phyloP scores from a whole-genome alignment of 768 basidiomycete genomes.

The Lentinula boryana region DNA sequence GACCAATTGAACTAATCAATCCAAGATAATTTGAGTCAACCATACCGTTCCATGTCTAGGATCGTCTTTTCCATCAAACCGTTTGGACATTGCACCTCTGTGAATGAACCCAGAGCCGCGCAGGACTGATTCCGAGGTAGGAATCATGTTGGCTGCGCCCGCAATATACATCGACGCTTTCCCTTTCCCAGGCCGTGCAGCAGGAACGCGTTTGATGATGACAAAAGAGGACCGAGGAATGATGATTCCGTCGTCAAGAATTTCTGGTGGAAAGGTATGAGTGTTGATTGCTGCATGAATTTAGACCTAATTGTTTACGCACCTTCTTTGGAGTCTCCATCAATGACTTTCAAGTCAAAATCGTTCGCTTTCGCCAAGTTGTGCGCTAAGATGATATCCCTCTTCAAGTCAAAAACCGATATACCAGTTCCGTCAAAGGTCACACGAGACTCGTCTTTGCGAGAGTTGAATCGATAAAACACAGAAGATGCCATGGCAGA shows the following conservation, averaged over 20 bases:
- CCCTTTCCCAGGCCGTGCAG: conserved; percentile 15
- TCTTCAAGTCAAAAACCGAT: conserved; percentile 98
- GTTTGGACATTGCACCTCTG: conserved; percentile 75
- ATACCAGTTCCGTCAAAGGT: conserved; percentile 99
- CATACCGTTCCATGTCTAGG: conserved; percentile 19
- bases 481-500: conserved; percentile 80
- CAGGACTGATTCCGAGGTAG: conserved; percentile 43
- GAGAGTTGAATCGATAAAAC: conserved; percentile 96
- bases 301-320: conserved; percentile 10
- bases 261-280: conserved; percentile 39
- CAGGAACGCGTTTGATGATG: conserved; percentile 85
- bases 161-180: conserved; percentile 25
- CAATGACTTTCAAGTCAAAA: conserved; percentile 89
- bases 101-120: conserved; percentile 50
- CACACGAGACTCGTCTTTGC: conserved; percentile 90
- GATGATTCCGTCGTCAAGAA: conserved; percentile 84
- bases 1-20: conserved; percentile 8
- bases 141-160: conserved; percentile 38
- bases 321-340: conserved; percentile 89
- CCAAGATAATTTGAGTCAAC: conserved; percentile 17
- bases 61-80: conserved; percentile 89
- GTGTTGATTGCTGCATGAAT: not conserved
- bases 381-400: conserved; percentile 95
- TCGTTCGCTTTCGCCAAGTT: conserved; percentile 95
- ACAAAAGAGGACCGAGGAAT: conserved; percentile 95